Evolutionary conservation across 441 rosid species (phyloP).

Genomic region (Flueggea neowawraea): DNA sequence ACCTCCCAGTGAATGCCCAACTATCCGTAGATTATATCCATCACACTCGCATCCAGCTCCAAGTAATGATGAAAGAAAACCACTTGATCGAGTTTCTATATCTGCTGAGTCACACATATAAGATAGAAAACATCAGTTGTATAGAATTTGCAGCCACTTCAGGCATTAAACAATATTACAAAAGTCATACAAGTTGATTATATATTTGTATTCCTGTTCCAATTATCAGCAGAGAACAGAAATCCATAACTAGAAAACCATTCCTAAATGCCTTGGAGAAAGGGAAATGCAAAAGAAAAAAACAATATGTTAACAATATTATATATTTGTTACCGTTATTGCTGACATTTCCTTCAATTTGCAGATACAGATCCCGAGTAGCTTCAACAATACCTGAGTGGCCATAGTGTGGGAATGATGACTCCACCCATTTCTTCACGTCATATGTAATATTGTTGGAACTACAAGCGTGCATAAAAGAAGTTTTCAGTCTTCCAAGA

Average conservation of each 20-base stretch:
- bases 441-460: conserved; percentile 32
- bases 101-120: conserved; percentile 15
- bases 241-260: too few species aligned
- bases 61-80: conserved; percentile 73
- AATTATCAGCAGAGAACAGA: too few species aligned
- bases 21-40: conserved; percentile 65
- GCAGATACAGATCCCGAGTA: conserved; percentile 73
- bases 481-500: background rate
- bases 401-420: conserved; percentile 74
- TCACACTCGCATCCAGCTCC: conserved; percentile 90
- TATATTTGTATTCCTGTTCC: too few species aligned
- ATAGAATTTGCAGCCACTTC: too few species aligned
- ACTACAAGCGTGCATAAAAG: conserved; percentile 24
- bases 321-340: conserved; percentile 49
- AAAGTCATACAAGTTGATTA: too few species aligned
- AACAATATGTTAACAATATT: too few species aligned
- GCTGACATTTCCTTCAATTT: conserved; percentile 66
- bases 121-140: conserved; percentile 4
- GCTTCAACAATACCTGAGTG: conserved; percentile 84
- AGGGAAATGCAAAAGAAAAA: background rate
- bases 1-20: conserved; percentile 95
- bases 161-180: too few species aligned
- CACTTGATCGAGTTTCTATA: conserved; percentile 40
- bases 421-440: conserved; percentile 34
- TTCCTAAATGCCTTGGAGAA: background rate